Percentiles rank a stretch among this genome's conserved stretches.
Conservation (phyloP, 1,139 yeast genomes). For the Sugiyamaella sp. region DNA sequence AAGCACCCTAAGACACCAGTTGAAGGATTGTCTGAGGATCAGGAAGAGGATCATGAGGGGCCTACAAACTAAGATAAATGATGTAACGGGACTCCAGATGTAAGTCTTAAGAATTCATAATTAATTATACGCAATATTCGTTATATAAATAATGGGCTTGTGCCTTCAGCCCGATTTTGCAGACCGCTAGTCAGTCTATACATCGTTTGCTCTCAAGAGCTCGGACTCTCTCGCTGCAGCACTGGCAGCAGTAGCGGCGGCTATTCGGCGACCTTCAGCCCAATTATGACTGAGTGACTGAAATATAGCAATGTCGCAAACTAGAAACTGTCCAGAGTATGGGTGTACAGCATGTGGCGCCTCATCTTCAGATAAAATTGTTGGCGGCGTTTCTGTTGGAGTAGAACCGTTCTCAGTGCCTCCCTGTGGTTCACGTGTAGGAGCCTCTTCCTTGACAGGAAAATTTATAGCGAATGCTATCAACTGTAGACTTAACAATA, state of each 20-base stretch:
- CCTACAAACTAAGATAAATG: background rate
- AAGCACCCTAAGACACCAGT: conserved; percentile 12
- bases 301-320: conserved; percentile 28
- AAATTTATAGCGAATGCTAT: conserved; percentile 32
- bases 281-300: conserved; percentile 22
- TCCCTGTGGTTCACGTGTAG: background rate
- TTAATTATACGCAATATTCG: conserved; percentile 1
- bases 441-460: conserved; percentile 20
- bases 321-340: conserved; percentile 33
- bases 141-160: conserved; percentile 2
- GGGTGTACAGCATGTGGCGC: conserved; percentile 19
- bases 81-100: too few species aligned
- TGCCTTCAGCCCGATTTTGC: background rate
- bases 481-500: conserved; percentile 33
- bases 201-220: background rate
- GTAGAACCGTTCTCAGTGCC: background rate
- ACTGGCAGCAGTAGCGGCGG: conserved; percentile 8
- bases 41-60: conserved; percentile 1
- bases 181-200: background rate
- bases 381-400: background rate
- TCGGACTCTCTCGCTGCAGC: conserved; percentile 6
- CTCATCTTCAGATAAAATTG: background rate
- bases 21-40: background rate
- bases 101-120: background rate
- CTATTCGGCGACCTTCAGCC: conserved; percentile 16